Conservation (phyloP, 495 filamentous ascomycete species). For the Xanthoparmelia taractica region DNA sequence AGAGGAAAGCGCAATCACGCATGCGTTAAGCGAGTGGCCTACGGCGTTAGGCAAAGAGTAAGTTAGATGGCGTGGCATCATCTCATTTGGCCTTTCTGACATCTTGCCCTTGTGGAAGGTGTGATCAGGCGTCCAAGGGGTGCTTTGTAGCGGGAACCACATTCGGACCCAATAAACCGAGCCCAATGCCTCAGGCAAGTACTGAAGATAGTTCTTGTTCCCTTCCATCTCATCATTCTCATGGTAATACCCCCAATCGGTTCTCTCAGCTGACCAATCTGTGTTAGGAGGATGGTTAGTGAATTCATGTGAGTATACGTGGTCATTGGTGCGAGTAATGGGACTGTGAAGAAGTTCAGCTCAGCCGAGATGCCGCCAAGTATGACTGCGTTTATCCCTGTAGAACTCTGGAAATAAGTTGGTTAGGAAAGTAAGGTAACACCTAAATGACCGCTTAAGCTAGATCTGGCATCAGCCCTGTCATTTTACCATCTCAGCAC, state of each 20-base stretch:
- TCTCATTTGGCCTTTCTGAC: neutral
- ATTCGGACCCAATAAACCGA: neutral
- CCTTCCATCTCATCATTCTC: neutral
- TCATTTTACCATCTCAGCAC: no score
- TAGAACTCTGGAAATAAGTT: neutral
- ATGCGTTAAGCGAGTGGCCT: neutral
- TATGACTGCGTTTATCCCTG: neutral
- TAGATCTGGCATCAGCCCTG: neutral
- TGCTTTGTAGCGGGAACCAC: neutral
- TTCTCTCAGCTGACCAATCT: neutral
- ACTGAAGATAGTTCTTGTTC: neutral
- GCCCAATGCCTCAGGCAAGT: constrained; percentile 8
- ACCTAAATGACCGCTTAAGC: no score
- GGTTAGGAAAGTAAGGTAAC: no score
- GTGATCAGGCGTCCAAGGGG: constrained; percentile 21
- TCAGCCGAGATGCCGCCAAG: neutral
- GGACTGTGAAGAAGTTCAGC: neutral
- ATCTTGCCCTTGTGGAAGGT: neutral
- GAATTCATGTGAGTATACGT: neutral
- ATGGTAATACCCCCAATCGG: neutral
- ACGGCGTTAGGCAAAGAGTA: neutral
- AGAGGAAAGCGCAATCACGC: neutral
- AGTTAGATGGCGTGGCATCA: neutral
- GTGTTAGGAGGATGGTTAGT: neutral
- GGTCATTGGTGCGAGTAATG: no score